These are phyloP conservation scores for Phytophthora sp. DNA, from an alignment of 352 stramenopile genomes.

Conservation along the genomic window DNA sequence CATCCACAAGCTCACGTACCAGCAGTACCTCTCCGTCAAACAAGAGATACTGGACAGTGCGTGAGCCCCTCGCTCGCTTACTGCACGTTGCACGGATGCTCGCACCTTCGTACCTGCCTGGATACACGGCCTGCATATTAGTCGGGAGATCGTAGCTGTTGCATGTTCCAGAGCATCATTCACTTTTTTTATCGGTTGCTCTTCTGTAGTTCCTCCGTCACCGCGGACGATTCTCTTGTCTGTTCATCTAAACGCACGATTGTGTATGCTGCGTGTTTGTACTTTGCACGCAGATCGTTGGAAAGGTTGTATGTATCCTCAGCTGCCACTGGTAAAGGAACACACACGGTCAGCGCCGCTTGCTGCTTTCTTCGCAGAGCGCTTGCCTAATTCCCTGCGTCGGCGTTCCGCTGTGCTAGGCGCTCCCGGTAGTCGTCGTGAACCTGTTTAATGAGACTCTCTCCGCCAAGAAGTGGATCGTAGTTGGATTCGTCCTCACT, in stretches of 20 bases:
- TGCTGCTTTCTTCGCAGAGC: no score
- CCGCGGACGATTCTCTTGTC: constrained; percentile 11
- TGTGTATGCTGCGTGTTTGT: not conserved
- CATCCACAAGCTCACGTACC: constrained; percentile 84
- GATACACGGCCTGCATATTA: not conserved
- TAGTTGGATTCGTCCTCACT: constrained; percentile 66
- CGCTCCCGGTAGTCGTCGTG: constrained; percentile 81
- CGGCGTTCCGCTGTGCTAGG: constrained; percentile 53
- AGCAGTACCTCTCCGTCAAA: constrained; percentile 80
- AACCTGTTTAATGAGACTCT: constrained; percentile 73
- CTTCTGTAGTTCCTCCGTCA: not conserved
- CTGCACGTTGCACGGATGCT: constrained; percentile 7
- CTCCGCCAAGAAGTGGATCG: constrained; percentile 68
- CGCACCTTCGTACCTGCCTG: not conserved
- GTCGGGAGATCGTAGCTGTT: not conserved
- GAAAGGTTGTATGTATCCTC: constrained; percentile 1
- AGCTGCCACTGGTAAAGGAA: constrained; percentile 1
- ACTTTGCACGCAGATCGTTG: not conserved
- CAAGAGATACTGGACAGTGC: constrained; percentile 32
- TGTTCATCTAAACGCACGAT: constrained; percentile 28
- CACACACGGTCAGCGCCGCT: no score
- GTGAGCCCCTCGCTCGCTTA: constrained; percentile 26
- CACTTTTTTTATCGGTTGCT: constrained; percentile 34
- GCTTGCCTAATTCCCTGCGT: constrained; percentile 15
- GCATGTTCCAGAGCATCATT: constrained; percentile 26